These are phyloP conservation scores for Solanum megistacrolobum DNA, from an alignment of 257 asterid species.

Conservation along the genomic window DNA sequence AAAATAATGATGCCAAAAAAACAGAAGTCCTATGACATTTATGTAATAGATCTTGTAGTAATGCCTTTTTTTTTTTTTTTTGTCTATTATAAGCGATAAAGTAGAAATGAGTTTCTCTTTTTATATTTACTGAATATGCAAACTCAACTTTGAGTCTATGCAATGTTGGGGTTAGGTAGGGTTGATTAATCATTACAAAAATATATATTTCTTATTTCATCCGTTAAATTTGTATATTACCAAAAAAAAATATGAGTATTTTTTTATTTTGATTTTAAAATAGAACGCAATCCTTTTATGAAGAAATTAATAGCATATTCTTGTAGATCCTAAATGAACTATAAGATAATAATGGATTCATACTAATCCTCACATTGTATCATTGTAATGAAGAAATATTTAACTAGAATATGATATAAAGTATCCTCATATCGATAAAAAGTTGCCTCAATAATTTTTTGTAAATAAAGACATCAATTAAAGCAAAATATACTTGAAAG, in stretches of 20 bases:
- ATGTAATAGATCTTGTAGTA: not conserved
- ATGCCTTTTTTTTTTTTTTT: not conserved
- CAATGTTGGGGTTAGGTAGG: not conserved
- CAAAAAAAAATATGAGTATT: not conserved
- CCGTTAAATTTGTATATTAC: not conserved
- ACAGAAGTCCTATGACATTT: not conserved
- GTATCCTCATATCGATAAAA: not conserved
- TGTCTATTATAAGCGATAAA: not conserved
- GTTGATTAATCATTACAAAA: not conserved
- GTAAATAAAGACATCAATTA: not conserved
- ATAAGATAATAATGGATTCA: not conserved
- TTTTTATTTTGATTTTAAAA: not conserved
- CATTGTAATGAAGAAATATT: not conserved
- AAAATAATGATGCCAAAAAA: not conserved
- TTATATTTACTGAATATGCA: not conserved
- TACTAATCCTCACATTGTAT: not conserved
- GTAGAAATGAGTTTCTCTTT: too few species aligned
- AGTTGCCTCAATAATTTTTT: not conserved
- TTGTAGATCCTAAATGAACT: not conserved
- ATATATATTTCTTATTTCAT: not conserved
- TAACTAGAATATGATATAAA: not conserved
- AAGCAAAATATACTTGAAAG: not conserved
- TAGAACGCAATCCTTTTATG: not conserved
- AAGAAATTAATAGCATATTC: not conserved
- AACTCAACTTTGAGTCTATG: not conserved